Evolutionary conservation across 2,329 filamentous ascomycete species (phyloP).

Genomic region (Neonectria faginata): DNA sequence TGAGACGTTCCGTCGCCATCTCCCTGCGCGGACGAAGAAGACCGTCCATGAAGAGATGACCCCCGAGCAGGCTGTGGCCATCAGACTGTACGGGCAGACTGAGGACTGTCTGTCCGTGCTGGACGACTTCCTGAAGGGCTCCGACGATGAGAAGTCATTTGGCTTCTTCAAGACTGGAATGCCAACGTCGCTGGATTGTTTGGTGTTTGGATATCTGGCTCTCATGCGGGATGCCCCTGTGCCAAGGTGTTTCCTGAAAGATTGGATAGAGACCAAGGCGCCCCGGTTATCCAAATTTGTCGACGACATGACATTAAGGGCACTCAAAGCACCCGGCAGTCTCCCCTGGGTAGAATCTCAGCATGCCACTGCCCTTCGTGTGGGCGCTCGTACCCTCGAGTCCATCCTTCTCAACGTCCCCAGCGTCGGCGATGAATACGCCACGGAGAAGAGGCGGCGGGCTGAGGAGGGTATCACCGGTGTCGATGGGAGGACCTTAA

Average conservation of each 20-base stretch:
- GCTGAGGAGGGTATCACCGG: conserved; percentile 50
- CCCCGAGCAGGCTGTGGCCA: conserved; percentile 77
- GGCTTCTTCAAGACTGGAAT: conserved; percentile 47
- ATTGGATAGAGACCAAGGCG: conserved; percentile 53
- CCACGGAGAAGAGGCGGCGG: conserved; percentile 52
- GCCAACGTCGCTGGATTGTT: conserved; percentile 72
- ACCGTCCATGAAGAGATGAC: conserved; percentile 73
- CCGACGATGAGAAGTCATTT: conserved; percentile 40
- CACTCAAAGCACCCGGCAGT: conserved; percentile 33
- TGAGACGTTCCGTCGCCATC: conserved; percentile 54
- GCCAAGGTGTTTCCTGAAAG: conserved; percentile 56
- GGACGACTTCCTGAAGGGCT: conserved; percentile 61
- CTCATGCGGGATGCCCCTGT: conserved; percentile 71
- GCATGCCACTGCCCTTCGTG: conserved; percentile 37
- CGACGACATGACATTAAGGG: conserved; percentile 44
- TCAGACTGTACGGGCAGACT: conserved; percentile 80
- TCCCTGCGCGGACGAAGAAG: conserved; percentile 60
- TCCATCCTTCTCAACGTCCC: conserved; percentile 52
- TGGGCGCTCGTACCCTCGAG: conserved; percentile 50
- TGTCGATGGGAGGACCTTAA: conserved; percentile 49
- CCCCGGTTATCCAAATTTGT: conserved; percentile 50
- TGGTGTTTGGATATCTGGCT: conserved; percentile 82
- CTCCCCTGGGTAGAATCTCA: conserved; percentile 46
- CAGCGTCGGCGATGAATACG: conserved; percentile 51
- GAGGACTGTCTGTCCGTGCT: conserved; percentile 79